Conservation (phyloP, 2,329 filamentous ascomycete species). For the Paracoccidioides lutzii region DNA sequence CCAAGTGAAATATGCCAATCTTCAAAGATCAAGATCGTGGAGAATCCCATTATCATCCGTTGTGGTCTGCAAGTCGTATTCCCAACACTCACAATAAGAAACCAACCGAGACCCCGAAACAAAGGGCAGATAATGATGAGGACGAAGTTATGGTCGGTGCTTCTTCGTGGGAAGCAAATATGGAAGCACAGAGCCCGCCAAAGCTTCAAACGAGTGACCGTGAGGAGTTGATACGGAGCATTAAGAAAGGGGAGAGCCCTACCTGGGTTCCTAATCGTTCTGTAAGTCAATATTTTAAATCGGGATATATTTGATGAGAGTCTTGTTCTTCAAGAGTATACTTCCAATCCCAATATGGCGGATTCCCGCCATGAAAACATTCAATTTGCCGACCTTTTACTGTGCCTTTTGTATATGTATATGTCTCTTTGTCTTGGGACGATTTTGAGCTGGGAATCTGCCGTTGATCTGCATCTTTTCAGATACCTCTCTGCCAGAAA, state of each 20-base stretch:
- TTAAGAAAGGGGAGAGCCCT: constrained; percentile 68
- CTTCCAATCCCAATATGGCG: background rate
- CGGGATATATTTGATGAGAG: background rate
- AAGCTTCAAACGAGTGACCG: constrained; percentile 40
- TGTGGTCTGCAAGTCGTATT: constrained; percentile 2
- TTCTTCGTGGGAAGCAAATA: constrained; percentile 8
- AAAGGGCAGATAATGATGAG: constrained; percentile 5
- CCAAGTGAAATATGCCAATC: constrained; percentile 16
- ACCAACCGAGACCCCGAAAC: constrained; percentile 11
- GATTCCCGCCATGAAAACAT: background rate
- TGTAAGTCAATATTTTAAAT: constrained; percentile 29
- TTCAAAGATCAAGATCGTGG: constrained; percentile 21
- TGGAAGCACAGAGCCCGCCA: constrained; percentile 11
- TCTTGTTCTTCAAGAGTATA: constrained; percentile 4
- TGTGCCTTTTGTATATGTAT: constrained; percentile 10
- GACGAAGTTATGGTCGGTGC: constrained; percentile 10
- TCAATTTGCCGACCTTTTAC: constrained; percentile 5
- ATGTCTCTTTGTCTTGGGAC: background rate
- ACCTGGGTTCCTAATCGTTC: constrained; percentile 57
- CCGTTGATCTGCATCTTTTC: background rate
- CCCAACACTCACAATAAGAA: constrained; percentile 6
- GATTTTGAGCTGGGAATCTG: background rate
- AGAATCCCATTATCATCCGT: constrained; percentile 18
- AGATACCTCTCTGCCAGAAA: background rate
- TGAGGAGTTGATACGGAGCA: constrained; percentile 65